These are phyloP conservation scores for Capsicum chinense DNA, from an alignment of 257 asterid species.

Conservation along the genomic window DNA sequence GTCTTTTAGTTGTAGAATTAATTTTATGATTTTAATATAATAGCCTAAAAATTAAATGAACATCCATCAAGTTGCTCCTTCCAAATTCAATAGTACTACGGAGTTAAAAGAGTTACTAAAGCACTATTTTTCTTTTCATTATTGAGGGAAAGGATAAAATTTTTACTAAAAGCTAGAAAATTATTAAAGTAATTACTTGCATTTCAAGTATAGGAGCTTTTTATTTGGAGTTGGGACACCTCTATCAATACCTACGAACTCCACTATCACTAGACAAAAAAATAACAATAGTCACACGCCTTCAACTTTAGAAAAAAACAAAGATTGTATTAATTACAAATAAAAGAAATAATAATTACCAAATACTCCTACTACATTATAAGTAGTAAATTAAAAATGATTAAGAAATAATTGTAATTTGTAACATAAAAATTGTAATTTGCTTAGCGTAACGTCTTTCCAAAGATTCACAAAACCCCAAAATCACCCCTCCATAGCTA, in stretches of 20 bases:
- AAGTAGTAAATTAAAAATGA: slow-evolving; percentile 22
- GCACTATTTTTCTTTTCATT: neutral
- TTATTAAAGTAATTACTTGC: slow-evolving; percentile 28
- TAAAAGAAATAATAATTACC: neutral
- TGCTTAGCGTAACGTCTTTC: slow-evolving; percentile 59
- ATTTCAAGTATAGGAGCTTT: slow-evolving; percentile 29
- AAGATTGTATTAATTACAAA: neutral
- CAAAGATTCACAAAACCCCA: slow-evolving; percentile 65
- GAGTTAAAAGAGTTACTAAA: neutral
- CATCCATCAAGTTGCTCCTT: neutral
- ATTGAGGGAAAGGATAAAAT: neutral
- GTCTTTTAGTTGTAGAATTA: no score
- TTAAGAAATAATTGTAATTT: slow-evolving; percentile 38
- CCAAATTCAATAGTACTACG: neutral
- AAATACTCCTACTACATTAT: neutral
- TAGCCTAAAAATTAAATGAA: neutral
- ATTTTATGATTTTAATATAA: neutral
- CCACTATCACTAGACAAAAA: slow-evolving; percentile 9
- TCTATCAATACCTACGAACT: slow-evolving; percentile 28
- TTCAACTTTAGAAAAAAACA: no score
- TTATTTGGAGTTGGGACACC: slow-evolving; percentile 22
- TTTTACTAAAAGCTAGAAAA: neutral
- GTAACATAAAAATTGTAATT: slow-evolving; percentile 36
- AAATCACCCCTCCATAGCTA: slow-evolving; percentile 39
- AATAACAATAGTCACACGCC: neutral